phyloP scores from a whole-genome alignment of 208 protist genomes.

The Phytomonas sp. region DNA sequence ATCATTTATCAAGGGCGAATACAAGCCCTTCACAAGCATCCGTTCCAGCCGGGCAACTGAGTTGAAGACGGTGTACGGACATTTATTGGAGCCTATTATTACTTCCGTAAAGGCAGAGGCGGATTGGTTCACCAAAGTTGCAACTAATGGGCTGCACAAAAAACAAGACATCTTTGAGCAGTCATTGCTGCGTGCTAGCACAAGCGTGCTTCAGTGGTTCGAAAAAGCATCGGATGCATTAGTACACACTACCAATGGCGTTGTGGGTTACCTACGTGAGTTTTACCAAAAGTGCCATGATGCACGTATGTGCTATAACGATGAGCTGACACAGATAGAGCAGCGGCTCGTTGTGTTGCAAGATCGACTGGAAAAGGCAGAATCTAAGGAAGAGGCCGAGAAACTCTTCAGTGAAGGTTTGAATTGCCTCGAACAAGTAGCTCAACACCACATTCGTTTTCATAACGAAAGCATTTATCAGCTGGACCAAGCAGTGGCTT shows the following conservation, averaged over 20 bases:
- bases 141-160: conserved; percentile 25
- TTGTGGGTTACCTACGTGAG: conserved; percentile 36
- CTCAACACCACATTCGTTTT: conserved; percentile 40
- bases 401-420: conserved; percentile 55
- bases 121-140: conserved; percentile 47
- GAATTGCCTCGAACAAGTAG: conserved; percentile 45
- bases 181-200: conserved; percentile 22
- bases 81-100: background rate
- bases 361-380: conserved; percentile 33
- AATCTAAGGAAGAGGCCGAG: conserved; percentile 35
- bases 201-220: conserved; percentile 54
- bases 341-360: conserved; percentile 26
- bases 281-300: conserved; percentile 52
- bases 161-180: conserved; percentile 40
- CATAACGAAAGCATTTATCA: conserved; percentile 33
- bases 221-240: conserved; percentile 49
- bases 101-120: conserved; percentile 28
- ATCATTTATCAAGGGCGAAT: background rate
- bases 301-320: conserved; percentile 53
- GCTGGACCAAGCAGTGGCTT: conserved; percentile 16
- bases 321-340: conserved; percentile 45
- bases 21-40: background rate
- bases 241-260: conserved; percentile 17
- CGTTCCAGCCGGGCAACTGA: conserved; percentile 2
- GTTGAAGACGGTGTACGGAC: background rate